Evolutionary conservation across 2,329 filamentous ascomycete genomes (phyloP), one percentile per base, ranked within the genome.

Genomic region (Aspergillus udagawae): DNA sequence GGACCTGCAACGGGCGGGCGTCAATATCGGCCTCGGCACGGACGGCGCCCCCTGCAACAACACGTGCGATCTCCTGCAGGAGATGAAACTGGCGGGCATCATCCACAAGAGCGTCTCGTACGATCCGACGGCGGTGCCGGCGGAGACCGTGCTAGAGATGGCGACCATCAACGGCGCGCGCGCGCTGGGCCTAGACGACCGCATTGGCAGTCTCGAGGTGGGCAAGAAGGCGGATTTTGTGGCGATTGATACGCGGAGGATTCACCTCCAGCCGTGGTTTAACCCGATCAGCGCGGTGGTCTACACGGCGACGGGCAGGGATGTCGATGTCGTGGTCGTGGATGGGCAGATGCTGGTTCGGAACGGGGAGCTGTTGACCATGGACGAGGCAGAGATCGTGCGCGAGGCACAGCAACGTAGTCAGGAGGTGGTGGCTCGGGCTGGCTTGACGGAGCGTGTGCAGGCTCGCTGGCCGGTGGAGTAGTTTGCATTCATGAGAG

Each of bases 11-110:
- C 58, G 65, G 0, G 71, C 69, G 0, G 72, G 73, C 0, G 75
- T 83, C 5, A 82, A 80, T 57, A 75, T 83, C 6, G 70, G 71
- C 0, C 67, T 83, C 0, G 81, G 81, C 0, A 83, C 81, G 0
- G 81, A 83, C 62, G 80, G 80, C 0, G 80, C 80, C 0, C 80
- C 81, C 0, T 83, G 80, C 64, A 79, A 79, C 38, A 82, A 82
- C 60, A 77, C 76, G 6, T 81, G 80, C 64, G 80, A 82, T 58
- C 75, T 83, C 67, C 64, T 83, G 20, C 78, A 78, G 50, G 80
- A 83, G 67, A 82, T 82, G 79, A 79, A 80, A 51, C 70, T 82
- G 0, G 79, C 80, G 0, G 76, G 73, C 0, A 77, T 82, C 10
- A 65, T 83, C 35, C 81, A 83, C 58, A 79, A 79, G 59, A 77